Percentiles rank a stretch among this genome's conserved stretches.
Conservation (phyloP, 2,329 filamentous ascomycete genomes). For the Alternaria gaisen region DNA sequence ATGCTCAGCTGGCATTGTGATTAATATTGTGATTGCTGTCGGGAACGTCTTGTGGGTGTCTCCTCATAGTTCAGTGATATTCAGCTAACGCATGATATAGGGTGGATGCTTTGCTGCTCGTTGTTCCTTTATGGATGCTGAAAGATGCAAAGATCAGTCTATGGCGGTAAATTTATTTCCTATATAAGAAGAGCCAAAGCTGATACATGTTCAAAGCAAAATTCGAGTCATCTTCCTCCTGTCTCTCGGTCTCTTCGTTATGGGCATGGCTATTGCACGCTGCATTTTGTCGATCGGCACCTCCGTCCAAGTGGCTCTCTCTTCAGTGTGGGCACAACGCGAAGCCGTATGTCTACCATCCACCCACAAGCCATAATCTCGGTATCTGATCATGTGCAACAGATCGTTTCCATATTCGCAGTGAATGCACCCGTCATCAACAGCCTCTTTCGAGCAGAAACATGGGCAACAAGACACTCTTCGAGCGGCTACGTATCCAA, state of each 20-base stretch:
- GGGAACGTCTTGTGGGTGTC: slow-evolving; percentile 1
- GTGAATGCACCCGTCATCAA: slow-evolving; percentile 12
- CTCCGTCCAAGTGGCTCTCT: slow-evolving; percentile 7
- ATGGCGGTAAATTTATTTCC: neutral
- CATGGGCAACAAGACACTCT: slow-evolving; percentile 1
- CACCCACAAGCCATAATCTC: neutral
- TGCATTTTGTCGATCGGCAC: slow-evolving; percentile 9
- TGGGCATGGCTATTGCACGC: slow-evolving; percentile 9
- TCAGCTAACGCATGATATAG: neutral
- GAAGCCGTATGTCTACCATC: slow-evolving; percentile 1
- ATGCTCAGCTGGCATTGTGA: neutral
- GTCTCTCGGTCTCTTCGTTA: slow-evolving; percentile 4
- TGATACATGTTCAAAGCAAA: neutral
- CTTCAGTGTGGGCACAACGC: slow-evolving; percentile 11
- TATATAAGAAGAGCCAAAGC: neutral
- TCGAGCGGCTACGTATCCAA: neutral
- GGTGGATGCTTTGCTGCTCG: slow-evolving; percentile 1
- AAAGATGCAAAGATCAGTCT: slow-evolving; percentile 4
- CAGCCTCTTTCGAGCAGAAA: slow-evolving; percentile 5
- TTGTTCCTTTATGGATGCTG: slow-evolving; percentile 5
- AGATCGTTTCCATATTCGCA: slow-evolving; percentile 8
- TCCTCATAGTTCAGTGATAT: accelerated
- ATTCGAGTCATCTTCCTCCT: slow-evolving; percentile 5
- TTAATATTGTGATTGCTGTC: slow-evolving; percentile 6
- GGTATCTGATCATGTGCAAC: neutral